Evolutionary conservation across 345 rosid species (phyloP).

Genomic region (Brassica carinata): DNA sequence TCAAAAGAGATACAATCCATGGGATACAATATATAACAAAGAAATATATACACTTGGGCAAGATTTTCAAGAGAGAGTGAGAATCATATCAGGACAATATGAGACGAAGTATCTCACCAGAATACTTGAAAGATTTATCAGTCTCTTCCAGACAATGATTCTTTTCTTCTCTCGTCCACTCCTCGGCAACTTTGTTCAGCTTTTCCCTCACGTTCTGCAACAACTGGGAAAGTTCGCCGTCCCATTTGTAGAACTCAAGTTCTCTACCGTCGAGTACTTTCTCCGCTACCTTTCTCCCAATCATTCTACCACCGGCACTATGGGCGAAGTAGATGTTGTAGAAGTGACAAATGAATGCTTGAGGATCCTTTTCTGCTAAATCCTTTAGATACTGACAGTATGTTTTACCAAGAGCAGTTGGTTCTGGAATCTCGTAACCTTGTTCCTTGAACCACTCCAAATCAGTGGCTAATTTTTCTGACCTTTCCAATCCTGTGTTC

Average conservation of each 20-base stretch:
- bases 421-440: conserved; percentile 80
- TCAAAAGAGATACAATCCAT: not conserved
- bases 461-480: conserved; percentile 66
- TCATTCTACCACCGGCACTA: conserved; percentile 96
- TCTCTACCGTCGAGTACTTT: conserved; percentile 65
- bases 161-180: conserved; percentile 92
- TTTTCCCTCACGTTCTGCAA: conserved; percentile 85
- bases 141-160: conserved; percentile 93
- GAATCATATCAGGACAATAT: conserved; percentile 56
- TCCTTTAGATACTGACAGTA: conserved; percentile 67
- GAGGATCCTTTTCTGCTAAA: conserved; percentile 85
- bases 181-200: conserved; percentile 73
- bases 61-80: conserved; percentile 14
- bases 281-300: conserved; percentile 89
- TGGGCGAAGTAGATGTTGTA: conserved; percentile 93
- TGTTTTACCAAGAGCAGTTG: conserved; percentile 70
- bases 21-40: not conserved
- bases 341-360: conserved; percentile 95
- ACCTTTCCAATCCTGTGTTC: conserved; percentile 84
- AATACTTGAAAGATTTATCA: conserved; percentile 84
- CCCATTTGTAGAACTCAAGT: conserved; percentile 90
- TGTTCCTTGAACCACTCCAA: conserved; percentile 90
- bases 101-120: conserved; percentile 89
- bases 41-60: conserved; percentile 29
- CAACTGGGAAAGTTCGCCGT: conserved; percentile 70